These are phyloP conservation scores for Hemileccinum impolitum DNA, from an alignment of 768 basidiomycete species.

Conservation along the genomic window DNA sequence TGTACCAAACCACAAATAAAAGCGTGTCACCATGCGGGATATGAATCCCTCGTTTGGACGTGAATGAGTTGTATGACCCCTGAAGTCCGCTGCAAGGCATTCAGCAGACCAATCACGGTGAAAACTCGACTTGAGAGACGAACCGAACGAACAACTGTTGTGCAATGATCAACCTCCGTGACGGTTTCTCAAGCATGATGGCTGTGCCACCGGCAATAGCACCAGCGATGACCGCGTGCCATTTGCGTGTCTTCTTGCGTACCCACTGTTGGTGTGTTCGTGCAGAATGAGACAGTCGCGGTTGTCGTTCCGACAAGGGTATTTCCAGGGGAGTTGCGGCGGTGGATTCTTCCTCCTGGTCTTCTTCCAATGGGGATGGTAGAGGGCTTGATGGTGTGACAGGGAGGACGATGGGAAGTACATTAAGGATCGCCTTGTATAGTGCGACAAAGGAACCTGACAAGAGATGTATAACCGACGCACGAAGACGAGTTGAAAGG, in stretches of 20 bases:
- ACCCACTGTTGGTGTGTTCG: constrained; percentile 62
- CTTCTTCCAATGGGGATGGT: constrained; percentile 32
- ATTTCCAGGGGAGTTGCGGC: constrained; percentile 12
- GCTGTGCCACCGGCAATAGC: constrained; percentile 68
- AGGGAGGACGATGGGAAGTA: constrained; percentile 68
- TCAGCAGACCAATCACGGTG: neutral
- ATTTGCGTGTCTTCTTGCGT: constrained; percentile 63
- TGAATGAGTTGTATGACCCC: constrained; percentile 80
- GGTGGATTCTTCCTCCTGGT: constrained; percentile 20
- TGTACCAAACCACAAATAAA: constrained; percentile 74
- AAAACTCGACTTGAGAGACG: neutral
- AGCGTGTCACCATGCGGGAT: constrained; percentile 83
- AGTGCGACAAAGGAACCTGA: constrained; percentile 71
- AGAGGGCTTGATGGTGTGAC: constrained; percentile 22
- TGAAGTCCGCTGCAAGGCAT: constrained; percentile 67
- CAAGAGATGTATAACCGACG: neutral
- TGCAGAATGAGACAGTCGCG: constrained; percentile 59
- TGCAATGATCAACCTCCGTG: constrained; percentile 62
- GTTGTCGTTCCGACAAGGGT: constrained; percentile 32
- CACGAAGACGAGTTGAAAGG: neutral
- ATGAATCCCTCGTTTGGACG: constrained; percentile 58
- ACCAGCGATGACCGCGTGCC: constrained; percentile 82
- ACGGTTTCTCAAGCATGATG: constrained; percentile 73
- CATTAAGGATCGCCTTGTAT: constrained; percentile 78
- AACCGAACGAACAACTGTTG: constrained; percentile 88